A percentile compares a stretch with the other conserved stretches of the same genome.
Conservation (phyloP, 805 yeast genomes). For the Suhomyces faveliae region DNA sequence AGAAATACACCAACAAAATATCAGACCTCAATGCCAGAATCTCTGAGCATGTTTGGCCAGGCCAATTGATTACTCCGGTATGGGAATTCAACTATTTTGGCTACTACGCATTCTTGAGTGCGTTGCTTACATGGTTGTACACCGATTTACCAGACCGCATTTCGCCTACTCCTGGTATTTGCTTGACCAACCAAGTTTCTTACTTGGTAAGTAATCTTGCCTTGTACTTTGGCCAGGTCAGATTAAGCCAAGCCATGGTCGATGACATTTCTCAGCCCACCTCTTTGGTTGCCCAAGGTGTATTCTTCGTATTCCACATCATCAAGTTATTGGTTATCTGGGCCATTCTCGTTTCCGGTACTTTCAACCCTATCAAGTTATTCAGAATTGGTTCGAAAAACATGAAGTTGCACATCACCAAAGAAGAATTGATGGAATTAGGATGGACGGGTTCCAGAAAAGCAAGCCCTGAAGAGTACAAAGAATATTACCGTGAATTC, state of each 20-base stretch:
- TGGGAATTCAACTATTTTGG: conserved; percentile 55
- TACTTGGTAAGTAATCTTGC: conserved; percentile 21
- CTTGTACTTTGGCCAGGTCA: conserved; percentile 34
- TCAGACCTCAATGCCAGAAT: conserved; percentile 49
- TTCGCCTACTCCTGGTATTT: conserved; percentile 90
- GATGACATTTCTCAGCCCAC: conserved; percentile 47
- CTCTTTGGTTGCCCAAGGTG: conserved; percentile 51
- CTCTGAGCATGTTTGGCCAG: conserved; percentile 75
- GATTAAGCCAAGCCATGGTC: conserved; percentile 46
- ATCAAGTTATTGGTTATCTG: conserved; percentile 59
- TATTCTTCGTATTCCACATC: conserved; percentile 72
- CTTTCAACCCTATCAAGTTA: conserved; percentile 66
- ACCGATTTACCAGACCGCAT: conserved; percentile 88
- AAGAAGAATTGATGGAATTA: conserved; percentile 57
- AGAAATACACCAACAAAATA: conserved; percentile 45
- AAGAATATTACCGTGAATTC: conserved; percentile 62
- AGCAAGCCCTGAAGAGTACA: conserved; percentile 67
- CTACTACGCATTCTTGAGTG: conserved; percentile 37
- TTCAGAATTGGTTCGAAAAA: conserved; percentile 30
- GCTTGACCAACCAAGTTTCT: conserved; percentile 62
- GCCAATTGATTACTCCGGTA: conserved; percentile 77
- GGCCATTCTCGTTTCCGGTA: conserved; percentile 61
- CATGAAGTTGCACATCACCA: conserved; percentile 35
- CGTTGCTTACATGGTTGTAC: conserved; percentile 73
- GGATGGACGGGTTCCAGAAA: conserved; percentile 97